These are phyloP conservation scores for Triangularia verruculosa DNA, from an alignment of 2,329 filamentous ascomycete genomes.

Conservation along the genomic window DNA sequence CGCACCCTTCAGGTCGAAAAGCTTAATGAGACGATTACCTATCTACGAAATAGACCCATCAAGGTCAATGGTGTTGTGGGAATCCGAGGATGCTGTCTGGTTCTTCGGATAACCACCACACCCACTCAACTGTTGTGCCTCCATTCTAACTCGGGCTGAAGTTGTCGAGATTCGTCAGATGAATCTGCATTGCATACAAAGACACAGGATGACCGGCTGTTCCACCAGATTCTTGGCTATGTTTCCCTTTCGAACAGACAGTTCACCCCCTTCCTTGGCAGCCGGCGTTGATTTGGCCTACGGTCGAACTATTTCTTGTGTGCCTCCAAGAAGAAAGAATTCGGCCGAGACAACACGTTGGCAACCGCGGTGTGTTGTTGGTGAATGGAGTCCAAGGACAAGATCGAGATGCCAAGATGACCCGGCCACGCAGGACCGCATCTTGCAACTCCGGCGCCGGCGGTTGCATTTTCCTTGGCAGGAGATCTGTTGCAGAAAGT, in stretches of 20 bases:
- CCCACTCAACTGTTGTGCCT: not conserved
- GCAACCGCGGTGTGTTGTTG: not conserved
- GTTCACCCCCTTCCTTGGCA: slow-evolving; percentile 11
- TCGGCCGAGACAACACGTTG: slow-evolving; percentile 14
- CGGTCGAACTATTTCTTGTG: not conserved
- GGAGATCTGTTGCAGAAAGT: not conserved
- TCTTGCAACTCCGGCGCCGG: slow-evolving; percentile 17
- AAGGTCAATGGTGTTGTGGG: not conserved
- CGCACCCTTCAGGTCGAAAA: not conserved
- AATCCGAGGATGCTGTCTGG: not conserved
- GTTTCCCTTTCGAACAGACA: not conserved
- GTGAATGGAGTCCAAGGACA: not conserved
- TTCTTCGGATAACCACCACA: not conserved
- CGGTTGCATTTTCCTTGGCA: slow-evolving; percentile 17
- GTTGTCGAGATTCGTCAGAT: not conserved
- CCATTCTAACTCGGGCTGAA: not conserved
- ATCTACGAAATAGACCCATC: not conserved
- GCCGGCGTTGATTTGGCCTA: not conserved
- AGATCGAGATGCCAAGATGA: not conserved
- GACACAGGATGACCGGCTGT: not conserved
- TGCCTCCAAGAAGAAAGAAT: not conserved
- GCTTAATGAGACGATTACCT: not conserved
- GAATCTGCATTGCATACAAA: not conserved
- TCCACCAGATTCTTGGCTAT: not conserved
- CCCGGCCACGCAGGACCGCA: not conserved